Evolutionary conservation across 202 grass and related monocot genomes (phyloP).

Genomic region (Carex arenaria): DNA sequence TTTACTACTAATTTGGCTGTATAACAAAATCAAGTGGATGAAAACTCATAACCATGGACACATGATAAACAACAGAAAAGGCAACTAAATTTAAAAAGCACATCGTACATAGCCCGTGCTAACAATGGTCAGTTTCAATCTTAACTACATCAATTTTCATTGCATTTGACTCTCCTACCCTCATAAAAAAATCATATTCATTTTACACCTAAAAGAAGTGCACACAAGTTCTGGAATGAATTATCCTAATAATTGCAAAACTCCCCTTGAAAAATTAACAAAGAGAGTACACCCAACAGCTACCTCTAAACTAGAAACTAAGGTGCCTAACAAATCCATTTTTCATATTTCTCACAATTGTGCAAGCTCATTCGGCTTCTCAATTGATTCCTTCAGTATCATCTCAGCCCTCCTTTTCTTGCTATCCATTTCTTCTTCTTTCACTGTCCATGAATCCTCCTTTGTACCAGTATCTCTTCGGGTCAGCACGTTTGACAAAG

Average conservation of each 20-base stretch:
- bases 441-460: conserved; percentile 52
- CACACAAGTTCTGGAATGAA: not conserved
- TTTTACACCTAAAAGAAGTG: conserved; percentile 3
- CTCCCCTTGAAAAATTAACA: not conserved
- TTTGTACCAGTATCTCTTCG: conserved; percentile 37
- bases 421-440: conserved; percentile 72
- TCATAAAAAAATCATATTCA: not conserved
- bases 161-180: not conserved
- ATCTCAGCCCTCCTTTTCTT: conserved; percentile 67
- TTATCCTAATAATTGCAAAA: conserved; percentile 14
- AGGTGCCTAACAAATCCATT: not conserved
- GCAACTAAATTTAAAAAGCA: not conserved
- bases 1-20: not conserved
- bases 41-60: not conserved
- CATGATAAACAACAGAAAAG: not conserved
- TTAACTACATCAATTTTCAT: not conserved
- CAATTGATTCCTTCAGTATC: conserved; percentile 79
- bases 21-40: not conserved
- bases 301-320: conserved; percentile 10
- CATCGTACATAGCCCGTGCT: not conserved
- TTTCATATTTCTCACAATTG: conserved; percentile 12
- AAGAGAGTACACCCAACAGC: not conserved
- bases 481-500: conserved; percentile 15
- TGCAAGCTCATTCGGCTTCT: conserved; percentile 26
- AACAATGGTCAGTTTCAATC: not conserved